A percentile compares a stretch with the other conserved stretches of the same genome.
These are phyloP conservation scores for Canavalia ensiformis DNA, from an alignment of 306 rosid species.

Conservation along the genomic window DNA sequence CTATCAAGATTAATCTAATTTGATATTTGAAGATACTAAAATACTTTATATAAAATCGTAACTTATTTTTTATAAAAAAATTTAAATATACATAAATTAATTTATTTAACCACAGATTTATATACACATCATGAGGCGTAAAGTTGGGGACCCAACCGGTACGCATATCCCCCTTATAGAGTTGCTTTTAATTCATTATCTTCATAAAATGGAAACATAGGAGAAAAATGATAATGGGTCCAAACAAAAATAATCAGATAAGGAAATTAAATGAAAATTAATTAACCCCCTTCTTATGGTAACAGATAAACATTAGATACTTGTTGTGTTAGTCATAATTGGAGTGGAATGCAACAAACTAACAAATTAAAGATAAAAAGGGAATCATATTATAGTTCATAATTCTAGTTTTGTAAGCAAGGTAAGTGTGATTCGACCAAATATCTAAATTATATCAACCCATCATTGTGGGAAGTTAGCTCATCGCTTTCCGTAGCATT, in stretches of 20 bases:
- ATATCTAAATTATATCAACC: constrained; percentile 22
- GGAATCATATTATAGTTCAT: not conserved
- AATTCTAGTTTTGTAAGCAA: not conserved
- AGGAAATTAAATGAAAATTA: not conserved
- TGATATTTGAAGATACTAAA: no score
- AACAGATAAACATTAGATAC: not conserved
- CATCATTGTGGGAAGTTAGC: constrained; percentile 39
- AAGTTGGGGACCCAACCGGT: no score
- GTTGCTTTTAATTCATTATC: no score
- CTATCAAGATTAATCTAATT: no score
- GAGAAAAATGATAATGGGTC: no score
- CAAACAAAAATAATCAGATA: not conserved
- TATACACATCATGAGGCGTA: no score
- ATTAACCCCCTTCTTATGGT: not conserved
- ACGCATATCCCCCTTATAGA: no score
- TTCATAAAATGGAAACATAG: no score
- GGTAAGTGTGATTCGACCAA: constrained; percentile 22
- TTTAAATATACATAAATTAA: no score
- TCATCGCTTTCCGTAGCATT: constrained; percentile 28
- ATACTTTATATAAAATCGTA: no score
- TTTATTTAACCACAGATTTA: no score
- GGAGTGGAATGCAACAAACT: not conserved
- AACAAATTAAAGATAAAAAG: not conserved
- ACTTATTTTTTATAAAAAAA: no score
- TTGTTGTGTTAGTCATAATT: not conserved